A percentile compares a stretch with the other conserved stretches of the same genome.
Conservation (phyloP, 23 red algal species). For the Gracilariopsis chorda region DNA sequence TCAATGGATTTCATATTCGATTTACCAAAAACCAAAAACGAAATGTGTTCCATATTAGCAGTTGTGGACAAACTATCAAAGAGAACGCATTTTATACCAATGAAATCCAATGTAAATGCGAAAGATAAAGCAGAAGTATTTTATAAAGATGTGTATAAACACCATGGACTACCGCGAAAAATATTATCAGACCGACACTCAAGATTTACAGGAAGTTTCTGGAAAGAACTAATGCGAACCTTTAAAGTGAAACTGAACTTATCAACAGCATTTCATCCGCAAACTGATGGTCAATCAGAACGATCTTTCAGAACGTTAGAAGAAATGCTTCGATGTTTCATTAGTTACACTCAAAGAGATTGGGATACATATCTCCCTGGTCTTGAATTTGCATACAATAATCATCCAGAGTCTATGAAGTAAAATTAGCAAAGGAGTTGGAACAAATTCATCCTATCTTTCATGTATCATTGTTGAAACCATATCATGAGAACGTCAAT, state of each 20-base stretch:
- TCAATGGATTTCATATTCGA: slow-evolving; percentile 35
- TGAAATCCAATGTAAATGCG: not conserved
- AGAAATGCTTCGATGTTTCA: slow-evolving; percentile 20
- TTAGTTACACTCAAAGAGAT: slow-evolving; percentile 13
- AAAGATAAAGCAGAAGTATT: slow-evolving; percentile 5
- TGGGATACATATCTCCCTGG: slow-evolving; percentile 16
- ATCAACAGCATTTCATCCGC: slow-evolving; percentile 19
- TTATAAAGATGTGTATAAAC: slow-evolving; percentile 11
- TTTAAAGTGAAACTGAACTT: slow-evolving; percentile 7
- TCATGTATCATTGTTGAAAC: too few relatives aligned
- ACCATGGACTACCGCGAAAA: slow-evolving; percentile 3
- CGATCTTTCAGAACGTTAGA: slow-evolving; percentile 9
- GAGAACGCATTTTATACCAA: not conserved
- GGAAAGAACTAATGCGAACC: not conserved
- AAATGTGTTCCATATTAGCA: not conserved
- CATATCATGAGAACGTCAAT: too few relatives aligned
- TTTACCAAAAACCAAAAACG: slow-evolving; percentile 12
- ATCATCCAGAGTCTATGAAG: too few relatives aligned
- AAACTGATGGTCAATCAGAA: slow-evolving; percentile 43
- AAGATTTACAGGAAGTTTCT: slow-evolving; percentile 4
- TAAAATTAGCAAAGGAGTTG: too few relatives aligned
- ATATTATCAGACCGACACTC: slow-evolving; percentile 12
- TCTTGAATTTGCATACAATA: slow-evolving; percentile 30
- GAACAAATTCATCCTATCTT: too few relatives aligned
- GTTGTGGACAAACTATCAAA: slow-evolving; percentile 25